Conservation (phyloP, 768 basidiomycete species). For the Pisolithus orientalis region DNA sequence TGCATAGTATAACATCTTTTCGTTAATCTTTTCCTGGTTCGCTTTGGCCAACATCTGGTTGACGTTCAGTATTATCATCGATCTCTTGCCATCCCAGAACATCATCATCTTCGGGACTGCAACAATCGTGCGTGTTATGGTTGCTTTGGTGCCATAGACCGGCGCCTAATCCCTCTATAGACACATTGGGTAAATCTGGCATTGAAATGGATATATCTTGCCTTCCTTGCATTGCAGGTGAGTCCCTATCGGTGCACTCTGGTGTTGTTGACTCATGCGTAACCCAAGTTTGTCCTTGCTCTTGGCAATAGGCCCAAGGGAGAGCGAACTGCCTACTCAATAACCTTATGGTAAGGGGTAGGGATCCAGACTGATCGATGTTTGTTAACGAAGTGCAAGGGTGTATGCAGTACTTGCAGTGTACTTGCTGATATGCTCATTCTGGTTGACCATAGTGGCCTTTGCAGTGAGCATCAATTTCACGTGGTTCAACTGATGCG, state of each 20-base stretch:
- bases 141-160: not conserved
- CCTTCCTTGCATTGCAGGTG: conserved; percentile 75
- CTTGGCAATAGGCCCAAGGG: conserved; percentile 85
- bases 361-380: not conserved
- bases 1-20: conserved; percentile 77
- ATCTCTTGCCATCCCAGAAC: conserved; percentile 56
- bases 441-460: conserved; percentile 75
- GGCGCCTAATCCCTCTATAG: conserved; percentile 30
- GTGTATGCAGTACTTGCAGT: conserved; percentile 79
- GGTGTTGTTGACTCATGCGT: not conserved
- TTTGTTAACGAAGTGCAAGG: conserved; percentile 32
- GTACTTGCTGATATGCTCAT: conserved; percentile 84
- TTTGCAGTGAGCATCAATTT: conserved; percentile 49
- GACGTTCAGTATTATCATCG: conserved; percentile 94
- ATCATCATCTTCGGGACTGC: conserved; percentile 69
- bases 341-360: conserved; percentile 59
- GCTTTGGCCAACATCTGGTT: conserved; percentile 89
- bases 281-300: conserved; percentile 55
- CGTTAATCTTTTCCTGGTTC: conserved; percentile 89
- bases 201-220: conserved; percentile 83
- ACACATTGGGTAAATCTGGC: conserved; percentile 84
- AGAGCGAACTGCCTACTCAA: conserved; percentile 64
- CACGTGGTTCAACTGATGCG: not conserved
- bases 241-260: conserved; percentile 5
- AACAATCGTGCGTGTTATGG: conserved; percentile 46